Conservation (phyloP, 2,329 filamentous ascomycete genomes). For the Penicillium concentricum region DNA sequence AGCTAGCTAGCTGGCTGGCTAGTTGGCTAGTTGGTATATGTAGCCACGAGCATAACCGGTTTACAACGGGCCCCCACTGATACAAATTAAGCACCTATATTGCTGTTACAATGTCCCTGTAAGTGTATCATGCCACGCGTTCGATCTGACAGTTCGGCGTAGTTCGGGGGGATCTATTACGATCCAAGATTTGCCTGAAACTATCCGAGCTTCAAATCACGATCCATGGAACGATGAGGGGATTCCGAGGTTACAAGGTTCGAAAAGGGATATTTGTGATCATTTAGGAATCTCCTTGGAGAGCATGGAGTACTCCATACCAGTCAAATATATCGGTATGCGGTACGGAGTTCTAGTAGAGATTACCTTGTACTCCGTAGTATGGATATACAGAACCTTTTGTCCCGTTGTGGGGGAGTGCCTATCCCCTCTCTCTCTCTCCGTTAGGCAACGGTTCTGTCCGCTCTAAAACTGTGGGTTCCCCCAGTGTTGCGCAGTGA, state of each 20-base stretch:
- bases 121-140: not conserved
- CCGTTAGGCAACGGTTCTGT: not conserved
- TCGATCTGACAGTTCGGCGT: constrained; percentile 7
- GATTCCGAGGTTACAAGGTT: not conserved
- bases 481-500: constrained; percentile 9
- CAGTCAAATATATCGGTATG: not conserved
- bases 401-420: constrained; percentile 6
- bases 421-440: constrained; percentile 14
- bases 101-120: not conserved
- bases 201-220: not conserved
- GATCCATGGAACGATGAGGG: not conserved
- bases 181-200: constrained; percentile 4
- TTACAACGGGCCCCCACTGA: not conserved
- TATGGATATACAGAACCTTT: not conserved
- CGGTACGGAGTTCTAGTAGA: too few species aligned
- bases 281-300: not conserved
- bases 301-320: not conserved
- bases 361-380: not conserved
- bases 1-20: not conserved
- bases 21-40: not conserved
- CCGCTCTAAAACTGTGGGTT: not conserved
- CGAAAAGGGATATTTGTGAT: not conserved
- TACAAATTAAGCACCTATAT: not conserved
- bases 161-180: constrained; percentile 6
- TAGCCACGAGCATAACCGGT: not conserved